A percentile compares a stretch with the other conserved stretches of the same genome.
phyloP scores from a whole-genome alignment of 1,284 basidiomycete genomes.

The Ceratobasidium sp. region DNA sequence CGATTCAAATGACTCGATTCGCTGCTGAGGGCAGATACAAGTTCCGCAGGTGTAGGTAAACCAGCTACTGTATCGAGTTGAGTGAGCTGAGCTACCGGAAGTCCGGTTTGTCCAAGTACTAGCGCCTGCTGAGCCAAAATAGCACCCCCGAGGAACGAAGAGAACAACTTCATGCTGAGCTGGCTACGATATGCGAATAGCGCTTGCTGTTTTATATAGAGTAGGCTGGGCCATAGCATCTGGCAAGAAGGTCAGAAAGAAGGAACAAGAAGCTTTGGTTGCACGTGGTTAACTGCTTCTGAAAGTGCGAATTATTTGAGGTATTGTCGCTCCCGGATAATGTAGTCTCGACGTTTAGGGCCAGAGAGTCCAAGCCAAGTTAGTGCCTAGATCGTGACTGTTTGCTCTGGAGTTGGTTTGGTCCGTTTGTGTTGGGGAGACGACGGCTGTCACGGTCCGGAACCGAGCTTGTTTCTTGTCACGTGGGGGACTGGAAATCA shows the following conservation, averaged over 20 bases:
- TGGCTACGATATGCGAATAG: not conserved
- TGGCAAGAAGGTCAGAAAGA: not conserved
- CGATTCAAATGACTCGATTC: conserved; percentile 42
- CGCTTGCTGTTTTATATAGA: conserved; percentile 6
- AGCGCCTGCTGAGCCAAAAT: not conserved
- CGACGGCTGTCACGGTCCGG: no score
- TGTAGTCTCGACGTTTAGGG: no score
- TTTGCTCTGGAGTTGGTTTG: no score
- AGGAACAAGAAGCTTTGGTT: not conserved
- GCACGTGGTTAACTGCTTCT: not conserved
- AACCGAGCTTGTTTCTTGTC: no score
- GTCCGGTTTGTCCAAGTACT: not conserved
- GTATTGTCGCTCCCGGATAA: no score
- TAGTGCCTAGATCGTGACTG: no score
- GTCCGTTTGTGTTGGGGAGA: no score
- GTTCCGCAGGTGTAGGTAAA: conserved; percentile 19
- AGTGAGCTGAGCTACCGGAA: conserved; percentile 14
- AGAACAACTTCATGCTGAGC: not conserved
- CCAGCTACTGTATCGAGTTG: conserved; percentile 25
- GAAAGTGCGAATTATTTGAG: no score
- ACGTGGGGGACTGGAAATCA: no score
- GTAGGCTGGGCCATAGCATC: conserved; percentile 1
- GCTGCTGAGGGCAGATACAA: conserved; percentile 39
- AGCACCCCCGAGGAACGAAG: not conserved
- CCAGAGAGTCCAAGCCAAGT: no score